Evolutionary conservation across 768 basidiomycete species (phyloP).

Genomic region (Cubamyces lactineus): DNA sequence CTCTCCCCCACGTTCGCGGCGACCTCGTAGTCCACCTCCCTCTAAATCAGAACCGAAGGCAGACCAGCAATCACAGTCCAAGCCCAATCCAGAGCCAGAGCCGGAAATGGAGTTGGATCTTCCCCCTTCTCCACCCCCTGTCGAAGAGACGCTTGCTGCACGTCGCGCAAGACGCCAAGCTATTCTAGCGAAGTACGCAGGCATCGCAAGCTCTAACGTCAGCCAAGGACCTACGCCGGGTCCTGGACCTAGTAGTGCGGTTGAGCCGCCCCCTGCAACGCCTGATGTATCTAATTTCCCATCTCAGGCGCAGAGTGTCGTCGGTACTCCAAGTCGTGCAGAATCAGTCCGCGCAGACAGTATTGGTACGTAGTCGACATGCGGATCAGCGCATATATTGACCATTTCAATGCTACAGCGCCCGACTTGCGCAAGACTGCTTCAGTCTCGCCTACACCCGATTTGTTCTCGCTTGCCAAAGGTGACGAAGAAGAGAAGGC

Average conservation of each 20-base stretch:
- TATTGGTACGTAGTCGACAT: constrained; percentile 3
- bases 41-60: neutral
- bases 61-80: constrained; percentile 18
- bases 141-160: constrained; percentile 66
- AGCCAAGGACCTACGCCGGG: constrained; percentile 51
- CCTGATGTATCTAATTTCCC: constrained; percentile 63
- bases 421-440: constrained; percentile 55
- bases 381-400: neutral
- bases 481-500: constrained; percentile 56
- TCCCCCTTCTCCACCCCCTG: constrained; percentile 44
- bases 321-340: constrained; percentile 37
- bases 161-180: constrained; percentile 74
- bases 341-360: constrained; percentile 15
- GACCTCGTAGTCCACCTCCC: constrained; percentile 8
- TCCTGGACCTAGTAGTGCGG: constrained; percentile 73
- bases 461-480: constrained; percentile 70
- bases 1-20: constrained; percentile 31
- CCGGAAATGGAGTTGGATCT: constrained; percentile 61
- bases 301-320: constrained; percentile 56
- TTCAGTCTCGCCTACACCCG: constrained; percentile 61
- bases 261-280: constrained; percentile 65
- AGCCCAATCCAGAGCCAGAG: constrained; percentile 41
- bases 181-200: constrained; percentile 77
- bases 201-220: constrained; percentile 45
- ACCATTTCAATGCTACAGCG: neutral